Base-by-base conservation (phyloP, 495 filamentous ascomycete genomes). In the Penicillium atrosanguineum region DNA sequence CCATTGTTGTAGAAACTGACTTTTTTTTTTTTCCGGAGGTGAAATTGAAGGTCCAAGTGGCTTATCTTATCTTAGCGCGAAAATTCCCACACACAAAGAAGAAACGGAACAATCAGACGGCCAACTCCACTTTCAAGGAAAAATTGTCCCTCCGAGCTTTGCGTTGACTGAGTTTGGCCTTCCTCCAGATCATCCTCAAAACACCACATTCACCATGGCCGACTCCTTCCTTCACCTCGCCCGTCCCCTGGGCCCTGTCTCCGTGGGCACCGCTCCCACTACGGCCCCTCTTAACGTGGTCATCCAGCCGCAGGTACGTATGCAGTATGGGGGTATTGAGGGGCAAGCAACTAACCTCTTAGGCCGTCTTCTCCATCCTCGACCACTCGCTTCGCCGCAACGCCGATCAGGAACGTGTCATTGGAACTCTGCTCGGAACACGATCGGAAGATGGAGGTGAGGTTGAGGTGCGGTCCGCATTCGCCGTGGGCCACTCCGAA, bases 401-500 rank as follows among this genome's bases (percentile, higher is more conserved):
- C 64, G 81, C 86, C 47, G 89, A 92, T 68, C 90, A 95, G 71
- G 90, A 92, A 52, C 87, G 94, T 62, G 94, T 97, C 48, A 97
- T 98, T 64, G 94, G 94, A 64, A 96, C 94, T 21, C 82, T 98
- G 44, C 83, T 98, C 46, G 94, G 94, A 67, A 84, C 85, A 56
- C 87, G 94, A 62, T 90, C 85, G 65, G 94, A 98, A 74, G 94
- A 98, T 80, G 93, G 92, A 70, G 88, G 86, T 72, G 93, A 97
- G 74, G 90, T 94, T 63, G 89, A 92, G 77, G 92, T 98, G 64
- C 83, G 89, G 60, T 92, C 90, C 71, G 91, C 89, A 74, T 98
- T 97, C 70, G 95, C 95, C 50, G 94, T 98, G 60, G 90, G 91
- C 52, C 94, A 98, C 79, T 97, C 91, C 52, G 94, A 98, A 78